A percentile compares a stretch with the other conserved stretches of the same genome.
phyloP scores from a whole-genome alignment of 2,329 filamentous ascomycete species.

The Pseudogymnoascus sp. region DNA sequence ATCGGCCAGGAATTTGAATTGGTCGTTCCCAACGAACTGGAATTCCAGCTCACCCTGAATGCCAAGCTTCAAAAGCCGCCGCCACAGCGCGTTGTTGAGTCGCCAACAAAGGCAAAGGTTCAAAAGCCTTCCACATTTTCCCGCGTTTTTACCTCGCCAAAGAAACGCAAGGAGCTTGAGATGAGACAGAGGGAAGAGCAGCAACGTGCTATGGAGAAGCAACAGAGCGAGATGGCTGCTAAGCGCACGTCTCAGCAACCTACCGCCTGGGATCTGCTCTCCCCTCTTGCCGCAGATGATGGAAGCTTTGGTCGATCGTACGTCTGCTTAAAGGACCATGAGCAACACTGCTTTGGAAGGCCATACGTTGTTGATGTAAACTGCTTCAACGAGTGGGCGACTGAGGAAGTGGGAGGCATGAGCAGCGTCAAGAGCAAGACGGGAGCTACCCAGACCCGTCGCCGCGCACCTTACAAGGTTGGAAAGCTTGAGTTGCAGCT shows the following conservation, averaged over 20 bases:
- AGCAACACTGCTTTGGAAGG: conserved; percentile 77
- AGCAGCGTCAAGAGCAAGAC: conserved; percentile 95
- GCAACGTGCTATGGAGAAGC: conserved; percentile 55
- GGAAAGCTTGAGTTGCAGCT: conserved; percentile 92
- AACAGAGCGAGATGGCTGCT: conserved; percentile 55
- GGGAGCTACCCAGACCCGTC: conserved; percentile 58
- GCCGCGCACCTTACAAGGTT: conserved; percentile 90
- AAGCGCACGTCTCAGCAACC: conserved; percentile 55
- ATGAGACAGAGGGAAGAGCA: conserved; percentile 75
- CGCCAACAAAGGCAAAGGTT: conserved; percentile 56
- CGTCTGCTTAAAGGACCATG: conserved; percentile 87
- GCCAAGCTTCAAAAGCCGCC: conserved; percentile 84
- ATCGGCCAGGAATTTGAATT: conserved; percentile 98
- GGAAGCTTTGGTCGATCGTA: conserved; percentile 93
- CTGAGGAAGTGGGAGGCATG: conserved; percentile 68
- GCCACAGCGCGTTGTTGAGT: conserved; percentile 43
- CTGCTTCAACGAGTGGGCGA: conserved; percentile 98
- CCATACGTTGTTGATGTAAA: conserved; percentile 82
- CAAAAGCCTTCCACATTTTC: conserved; percentile 74
- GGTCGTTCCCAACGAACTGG: conserved; percentile 93
- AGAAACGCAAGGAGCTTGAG: conserved; percentile 93
- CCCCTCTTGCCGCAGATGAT: conserved; percentile 78
- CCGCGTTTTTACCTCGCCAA: conserved; percentile 85
- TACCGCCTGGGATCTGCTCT: conserved; percentile 77
- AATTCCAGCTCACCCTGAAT: conserved; percentile 95